Evolutionary conservation across 352 stramenopile species (phyloP).

Genomic region (Phytophthora uliginosa): DNA sequence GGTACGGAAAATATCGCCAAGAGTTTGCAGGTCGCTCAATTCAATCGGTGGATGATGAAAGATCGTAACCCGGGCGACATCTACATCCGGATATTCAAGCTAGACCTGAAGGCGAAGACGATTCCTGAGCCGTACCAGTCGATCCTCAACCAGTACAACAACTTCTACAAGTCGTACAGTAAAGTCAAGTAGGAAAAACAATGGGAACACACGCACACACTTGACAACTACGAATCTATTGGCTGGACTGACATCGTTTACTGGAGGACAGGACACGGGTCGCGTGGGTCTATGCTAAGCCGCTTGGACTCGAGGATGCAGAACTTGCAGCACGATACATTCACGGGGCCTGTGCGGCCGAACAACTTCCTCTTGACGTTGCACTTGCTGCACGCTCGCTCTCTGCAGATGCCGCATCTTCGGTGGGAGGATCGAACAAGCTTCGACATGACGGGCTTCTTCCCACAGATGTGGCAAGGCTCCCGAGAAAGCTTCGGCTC

Average conservation of each 20-base stretch:
- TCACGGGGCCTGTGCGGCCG: constrained; percentile 34
- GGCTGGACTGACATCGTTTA: not conserved
- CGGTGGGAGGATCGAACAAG: constrained; percentile 34
- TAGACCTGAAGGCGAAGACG: not conserved
- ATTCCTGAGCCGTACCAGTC: not conserved
- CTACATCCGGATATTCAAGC: not conserved
- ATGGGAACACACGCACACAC: not conserved
- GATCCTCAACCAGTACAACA: not conserved
- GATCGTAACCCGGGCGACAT: not conserved
- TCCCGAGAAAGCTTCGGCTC: constrained; percentile 7
- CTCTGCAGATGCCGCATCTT: constrained; percentile 45
- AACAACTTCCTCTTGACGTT: constrained; percentile 50
- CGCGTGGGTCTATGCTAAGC: constrained; percentile 43
- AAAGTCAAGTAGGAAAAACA: not conserved
- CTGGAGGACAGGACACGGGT: constrained; percentile 48
- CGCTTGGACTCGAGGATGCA: constrained; percentile 52
- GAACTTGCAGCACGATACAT: constrained; percentile 46
- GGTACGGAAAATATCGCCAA: not conserved
- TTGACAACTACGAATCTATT: not conserved
- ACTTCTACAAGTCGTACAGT: not conserved
- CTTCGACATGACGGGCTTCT: constrained; percentile 30
- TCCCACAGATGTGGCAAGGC: constrained; percentile 32
- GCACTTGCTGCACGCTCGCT: constrained; percentile 49
- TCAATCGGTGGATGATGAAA: constrained; percentile 9
- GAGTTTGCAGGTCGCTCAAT: not conserved